These are phyloP conservation scores for Heterobasidion irregulare DNA, from an alignment of 1,284 basidiomycete genomes.

Conservation along the genomic window DNA sequence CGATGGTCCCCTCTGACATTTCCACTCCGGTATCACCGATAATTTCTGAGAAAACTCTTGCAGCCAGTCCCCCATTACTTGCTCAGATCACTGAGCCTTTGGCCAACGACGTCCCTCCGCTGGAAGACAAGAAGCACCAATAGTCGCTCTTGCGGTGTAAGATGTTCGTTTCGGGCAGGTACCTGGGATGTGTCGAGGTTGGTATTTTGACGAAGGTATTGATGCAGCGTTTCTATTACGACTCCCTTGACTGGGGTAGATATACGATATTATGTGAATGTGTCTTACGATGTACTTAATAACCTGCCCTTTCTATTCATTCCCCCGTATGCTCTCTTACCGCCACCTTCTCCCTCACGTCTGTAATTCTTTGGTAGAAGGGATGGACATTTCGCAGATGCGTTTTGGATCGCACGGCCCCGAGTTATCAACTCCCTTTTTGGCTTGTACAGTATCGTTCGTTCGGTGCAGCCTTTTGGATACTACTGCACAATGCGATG, in stretches of 20 bases:
- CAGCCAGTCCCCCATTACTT: background rate
- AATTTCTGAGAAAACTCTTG: constrained; percentile 3
- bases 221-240: background rate
- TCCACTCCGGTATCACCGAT: constrained; percentile 11
- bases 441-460: no score
- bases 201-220: background rate
- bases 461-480: no score
- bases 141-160: background rate
- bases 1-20: constrained; percentile 7
- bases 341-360: background rate
- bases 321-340: background rate
- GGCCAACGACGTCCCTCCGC: background rate
- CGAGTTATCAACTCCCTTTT: no score
- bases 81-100: background rate
- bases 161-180: background rate
- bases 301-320: background rate
- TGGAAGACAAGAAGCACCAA: constrained; percentile 1
- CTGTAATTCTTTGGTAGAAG: no score
- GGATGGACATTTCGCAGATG: no score
- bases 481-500: no score
- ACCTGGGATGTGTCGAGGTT: background rate
- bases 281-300: background rate
- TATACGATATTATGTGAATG: background rate
- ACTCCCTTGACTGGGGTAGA: background rate
- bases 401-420: no score